Evolutionary conservation across 768 basidiomycete species (phyloP), one percentile per base, ranked within the genome.

Genomic region (Fistulinella prunicolor): DNA sequence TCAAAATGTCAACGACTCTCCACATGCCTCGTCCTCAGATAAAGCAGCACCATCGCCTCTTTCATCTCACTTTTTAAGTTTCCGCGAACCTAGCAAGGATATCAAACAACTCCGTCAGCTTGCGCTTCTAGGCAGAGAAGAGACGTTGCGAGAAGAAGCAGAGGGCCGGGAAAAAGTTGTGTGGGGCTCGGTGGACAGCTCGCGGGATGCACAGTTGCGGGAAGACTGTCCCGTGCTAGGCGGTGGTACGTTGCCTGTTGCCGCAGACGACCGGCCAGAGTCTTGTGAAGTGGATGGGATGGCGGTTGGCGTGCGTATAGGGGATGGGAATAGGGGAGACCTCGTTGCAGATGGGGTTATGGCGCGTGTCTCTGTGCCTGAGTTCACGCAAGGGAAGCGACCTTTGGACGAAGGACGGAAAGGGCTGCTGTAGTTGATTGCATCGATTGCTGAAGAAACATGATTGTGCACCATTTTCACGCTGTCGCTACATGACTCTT

Each of bases 131-230:
- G 83, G 82, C 0, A 67, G 71, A 21, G 53, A 63, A 38, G 68
- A 78, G 38, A 72, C 72, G 3, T 58, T 71, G 42, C 56, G 63
- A n/a, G 49, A 72, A 44, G 61, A 61, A 29, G 70, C 76, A 24
- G 67, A 61, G 38, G 79, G 76, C 0, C 70, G 65, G 57, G 73
- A 71, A 23, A 80, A 77, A 60, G 64, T 79, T 51, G 75, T 79
- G 19, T 71, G 65, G 62, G 67, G 69, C 0, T 42, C 21, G 17
- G 54, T 43, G n/a, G 49, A 54, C 14, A 26, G 38, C 0, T 43
- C 16, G 46, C 28, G 38, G 5, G 51, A 49, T 13, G 30, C 9
- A 6, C 34, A 21, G 28, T 7, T 22, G 39, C 23, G 22, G 19
- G 52, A 38, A 42, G 49, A 35, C 17, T 10, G 28, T 16, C 16